A percentile compares a stretch with the other conserved stretches of the same genome.
These are phyloP conservation scores for Fraxinus quadrangulata DNA, from an alignment of 257 asterid genomes.

Conservation along the genomic window DNA sequence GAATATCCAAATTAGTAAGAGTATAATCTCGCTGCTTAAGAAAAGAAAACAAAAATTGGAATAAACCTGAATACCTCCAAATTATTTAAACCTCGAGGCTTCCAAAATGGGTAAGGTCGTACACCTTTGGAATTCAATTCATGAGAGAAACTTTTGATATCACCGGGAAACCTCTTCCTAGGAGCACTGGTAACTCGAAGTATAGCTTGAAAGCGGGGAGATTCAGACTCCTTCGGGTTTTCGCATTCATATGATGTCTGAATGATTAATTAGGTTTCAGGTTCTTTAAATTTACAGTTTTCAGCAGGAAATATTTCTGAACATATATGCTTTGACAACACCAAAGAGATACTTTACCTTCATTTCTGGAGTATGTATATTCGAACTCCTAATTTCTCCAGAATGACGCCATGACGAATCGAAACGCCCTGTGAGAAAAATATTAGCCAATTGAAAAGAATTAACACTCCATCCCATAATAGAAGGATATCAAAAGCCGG, in stretches of 20 bases:
- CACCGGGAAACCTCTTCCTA: conserved; percentile 94
- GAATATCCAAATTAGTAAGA: conserved; percentile 29
- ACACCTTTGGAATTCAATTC: conserved; percentile 97
- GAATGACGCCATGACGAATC: conserved; percentile 44
- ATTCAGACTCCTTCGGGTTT: conserved; percentile 95
- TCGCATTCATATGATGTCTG: conserved; percentile 90
- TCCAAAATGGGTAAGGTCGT: conserved; percentile 98
- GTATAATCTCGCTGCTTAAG: conserved; percentile 12
- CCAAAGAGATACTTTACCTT: conserved; percentile 38
- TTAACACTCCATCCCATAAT: neutral
- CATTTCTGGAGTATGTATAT: conserved; percentile 40
- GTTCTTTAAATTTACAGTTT: conserved; percentile 6
- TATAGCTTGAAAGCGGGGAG: conserved; percentile 98
- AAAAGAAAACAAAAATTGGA: conserved; percentile 14
- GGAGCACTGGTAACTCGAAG: conserved; percentile 98
- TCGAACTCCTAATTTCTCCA: conserved; percentile 40
- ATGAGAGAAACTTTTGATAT: conserved; percentile 96
- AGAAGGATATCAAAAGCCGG: neutral
- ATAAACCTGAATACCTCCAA: conserved; percentile 67
- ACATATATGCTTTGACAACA: conserved; percentile 24
- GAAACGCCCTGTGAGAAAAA: conserved; percentile 29
- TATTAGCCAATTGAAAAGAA: neutral
- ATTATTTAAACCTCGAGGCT: conserved; percentile 85
- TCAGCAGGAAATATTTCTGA: conserved; percentile 5
- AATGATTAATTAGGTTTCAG: conserved; percentile 23